These are phyloP conservation scores for Ascodesmis nigricans DNA, from an alignment of 495 filamentous ascomycete species.

Conservation along the genomic window DNA sequence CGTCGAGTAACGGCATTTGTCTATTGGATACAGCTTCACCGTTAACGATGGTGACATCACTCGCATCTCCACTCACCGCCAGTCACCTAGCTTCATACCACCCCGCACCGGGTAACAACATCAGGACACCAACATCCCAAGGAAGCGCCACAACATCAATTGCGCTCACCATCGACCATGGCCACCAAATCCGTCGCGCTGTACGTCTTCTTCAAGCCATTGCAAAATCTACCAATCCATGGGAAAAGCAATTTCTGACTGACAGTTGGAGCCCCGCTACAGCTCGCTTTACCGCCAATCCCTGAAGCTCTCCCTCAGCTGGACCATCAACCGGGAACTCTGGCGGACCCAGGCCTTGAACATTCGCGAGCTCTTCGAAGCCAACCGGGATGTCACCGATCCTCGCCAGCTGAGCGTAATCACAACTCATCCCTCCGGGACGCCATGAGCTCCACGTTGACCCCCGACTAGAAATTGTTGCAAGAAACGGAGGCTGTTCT, in stretches of 20 bases:
- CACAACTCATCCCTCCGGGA: neutral
- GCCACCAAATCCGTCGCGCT: conserved; percentile 18
- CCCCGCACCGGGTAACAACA: neutral
- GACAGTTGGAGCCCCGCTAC: conserved; percentile 5
- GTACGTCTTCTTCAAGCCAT: too few relatives aligned
- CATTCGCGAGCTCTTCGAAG: conserved; percentile 85
- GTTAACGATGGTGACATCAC: too few relatives aligned
- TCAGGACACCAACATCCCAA: conserved; percentile 9
- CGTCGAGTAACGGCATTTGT: too few relatives aligned
- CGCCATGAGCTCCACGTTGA: too few relatives aligned
- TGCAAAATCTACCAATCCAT: neutral
- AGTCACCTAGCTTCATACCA: too few relatives aligned
- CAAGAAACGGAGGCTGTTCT: conserved; percentile 71
- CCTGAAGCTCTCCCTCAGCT: conserved; percentile 81
- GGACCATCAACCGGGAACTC: conserved; percentile 69
- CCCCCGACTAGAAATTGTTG: conserved; percentile 46
- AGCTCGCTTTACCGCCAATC: conserved; percentile 87
- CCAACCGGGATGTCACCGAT: conserved; percentile 68
- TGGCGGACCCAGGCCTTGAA: conserved; percentile 94
- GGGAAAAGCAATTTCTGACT: neutral
- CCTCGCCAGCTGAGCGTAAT: conserved; percentile 67
- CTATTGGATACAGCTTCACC: too few relatives aligned
- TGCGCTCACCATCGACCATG: conserved; percentile 6
- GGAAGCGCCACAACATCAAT: conserved; percentile 4
- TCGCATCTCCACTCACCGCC: too few relatives aligned